phyloP scores from a whole-genome alignment of 495 filamentous ascomycete genomes.

The Tuber calosporum region DNA sequence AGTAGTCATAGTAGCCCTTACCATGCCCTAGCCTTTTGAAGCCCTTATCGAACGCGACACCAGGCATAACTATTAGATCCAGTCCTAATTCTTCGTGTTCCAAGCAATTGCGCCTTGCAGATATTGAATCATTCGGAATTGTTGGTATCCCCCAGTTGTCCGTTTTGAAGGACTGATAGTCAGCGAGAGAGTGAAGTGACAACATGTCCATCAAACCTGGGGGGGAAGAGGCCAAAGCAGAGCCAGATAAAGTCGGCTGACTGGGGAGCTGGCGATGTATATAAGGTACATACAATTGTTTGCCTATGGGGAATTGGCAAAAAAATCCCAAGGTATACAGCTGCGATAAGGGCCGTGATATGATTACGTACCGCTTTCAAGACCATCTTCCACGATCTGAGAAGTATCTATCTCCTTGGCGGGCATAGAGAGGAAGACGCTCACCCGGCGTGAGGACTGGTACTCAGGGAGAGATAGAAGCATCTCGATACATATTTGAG shows the following conservation, averaged over 20 bases:
- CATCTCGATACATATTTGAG: conserved; percentile 26
- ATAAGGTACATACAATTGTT: conserved; percentile 85
- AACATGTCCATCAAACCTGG: conserved; percentile 88
- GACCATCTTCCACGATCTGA: conserved; percentile 69
- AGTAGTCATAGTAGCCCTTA: conserved; percentile 94
- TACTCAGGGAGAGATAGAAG: conserved; percentile 40
- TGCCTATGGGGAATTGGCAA: conserved; percentile 42
- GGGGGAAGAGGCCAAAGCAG: conserved; percentile 44
- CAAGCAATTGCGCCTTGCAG: conserved; percentile 60
- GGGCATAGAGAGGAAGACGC: conserved; percentile 91
- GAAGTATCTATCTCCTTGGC: conserved; percentile 73
- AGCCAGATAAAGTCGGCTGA: conserved; percentile 26
- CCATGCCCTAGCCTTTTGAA: conserved; percentile 83
- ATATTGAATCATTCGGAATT: conserved; percentile 55
- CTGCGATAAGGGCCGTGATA: neutral
- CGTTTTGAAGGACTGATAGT: conserved; percentile 65
- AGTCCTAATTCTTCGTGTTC: conserved; percentile 54
- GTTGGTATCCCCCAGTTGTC: conserved; percentile 93
- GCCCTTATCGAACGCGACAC: conserved; percentile 77
- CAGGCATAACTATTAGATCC: conserved; percentile 86
- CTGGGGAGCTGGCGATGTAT: conserved; percentile 56
- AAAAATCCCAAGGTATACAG: neutral
- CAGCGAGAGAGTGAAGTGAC: conserved; percentile 58
- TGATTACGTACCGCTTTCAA: conserved; percentile 50
- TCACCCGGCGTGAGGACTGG: conserved; percentile 49